Evolutionary conservation across 345 rosid genomes (phyloP), one percentile per base, ranked within the genome.

Genomic region (Balakata baccata): DNA sequence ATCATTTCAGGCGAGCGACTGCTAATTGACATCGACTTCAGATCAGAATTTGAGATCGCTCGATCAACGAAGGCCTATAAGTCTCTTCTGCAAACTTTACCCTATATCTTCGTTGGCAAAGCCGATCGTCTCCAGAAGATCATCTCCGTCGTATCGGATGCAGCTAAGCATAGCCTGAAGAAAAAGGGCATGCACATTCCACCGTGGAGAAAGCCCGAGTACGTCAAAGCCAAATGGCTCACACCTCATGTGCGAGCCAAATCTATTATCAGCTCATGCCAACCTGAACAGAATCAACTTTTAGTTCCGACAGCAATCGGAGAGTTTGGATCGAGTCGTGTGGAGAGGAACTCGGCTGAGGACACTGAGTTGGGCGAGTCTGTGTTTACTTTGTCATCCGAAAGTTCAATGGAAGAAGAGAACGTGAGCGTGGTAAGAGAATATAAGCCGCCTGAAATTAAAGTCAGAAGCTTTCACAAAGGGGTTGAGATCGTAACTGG

Each of bases 21-120:
- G 69, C 6, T 95, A 80, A 74, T 95, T 54, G 99, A 95, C 75
- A 70, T 91, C 12, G 99, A 95, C 80, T 95, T 95, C 77, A 80
- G 97, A 81, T 95, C 99, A 20, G 98, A 95, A 85, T 95, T 95
- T 81, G 99, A 94, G 66, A 89, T 92, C 22, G 98, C 92, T 18
- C 81, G 98, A 69, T 86, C 97, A 37, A 95, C 97, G 0, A 83
- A 86, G 43, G 76, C 88, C 0, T 95, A 89, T 85, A 95, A 83
- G 71, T 84, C 92, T 58, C 72, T 92, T 38, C 92, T 95, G 57
- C 96, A 88, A 80, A 77, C 80, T 60, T 82, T 95, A 72, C 99
- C 99, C 72, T 82, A 76, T 75, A 87, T 95, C 37, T 92, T 91
- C 80, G 97, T 92, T 67, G 99, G 99, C 0, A 92, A 91, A 79